Conservation (phyloP, 345 rosid species). For the Kandelia obovata region DNA sequence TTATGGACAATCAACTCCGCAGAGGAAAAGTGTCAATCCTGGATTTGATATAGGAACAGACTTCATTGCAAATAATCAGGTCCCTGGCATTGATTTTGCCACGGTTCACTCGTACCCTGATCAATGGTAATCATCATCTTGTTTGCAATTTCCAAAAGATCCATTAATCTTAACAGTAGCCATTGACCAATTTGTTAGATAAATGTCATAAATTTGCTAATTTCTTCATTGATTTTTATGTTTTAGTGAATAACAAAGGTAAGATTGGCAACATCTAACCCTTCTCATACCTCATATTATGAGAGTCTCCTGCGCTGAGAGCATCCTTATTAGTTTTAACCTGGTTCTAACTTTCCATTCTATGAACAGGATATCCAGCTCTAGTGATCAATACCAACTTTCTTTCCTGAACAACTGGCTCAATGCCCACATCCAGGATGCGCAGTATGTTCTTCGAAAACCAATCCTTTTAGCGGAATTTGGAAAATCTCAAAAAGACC, state of each 20-base stretch:
- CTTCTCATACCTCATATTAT: too few species aligned
- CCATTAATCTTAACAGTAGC: background rate
- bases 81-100: slow-evolving; percentile 27
- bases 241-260: background rate
- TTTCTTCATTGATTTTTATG: background rate
- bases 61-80: slow-evolving; percentile 27
- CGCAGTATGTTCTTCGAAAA: slow-evolving; percentile 22
- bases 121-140: slow-evolving; percentile 20
- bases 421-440: slow-evolving; percentile 24
- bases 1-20: slow-evolving; percentile 29
- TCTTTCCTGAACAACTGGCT: slow-evolving; percentile 32
- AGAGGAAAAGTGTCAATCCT: slow-evolving; percentile 22
- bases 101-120: slow-evolving; percentile 32
- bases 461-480: slow-evolving; percentile 30
- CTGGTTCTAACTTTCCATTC: background rate
- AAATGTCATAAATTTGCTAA: background rate
- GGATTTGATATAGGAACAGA: slow-evolving; percentile 26
- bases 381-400: slow-evolving; percentile 38
- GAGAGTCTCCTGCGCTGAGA: too few species aligned
- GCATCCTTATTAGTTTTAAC: too few species aligned
- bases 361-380: slow-evolving; percentile 51
- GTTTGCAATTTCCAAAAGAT: background rate
- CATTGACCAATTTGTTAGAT: too few species aligned
- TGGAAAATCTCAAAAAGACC: slow-evolving; percentile 29
- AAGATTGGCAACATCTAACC: too few species aligned